These are phyloP conservation scores for Microthyrium microscopicum DNA, from an alignment of 2,329 filamentous ascomycete genomes.

Conservation along the genomic window DNA sequence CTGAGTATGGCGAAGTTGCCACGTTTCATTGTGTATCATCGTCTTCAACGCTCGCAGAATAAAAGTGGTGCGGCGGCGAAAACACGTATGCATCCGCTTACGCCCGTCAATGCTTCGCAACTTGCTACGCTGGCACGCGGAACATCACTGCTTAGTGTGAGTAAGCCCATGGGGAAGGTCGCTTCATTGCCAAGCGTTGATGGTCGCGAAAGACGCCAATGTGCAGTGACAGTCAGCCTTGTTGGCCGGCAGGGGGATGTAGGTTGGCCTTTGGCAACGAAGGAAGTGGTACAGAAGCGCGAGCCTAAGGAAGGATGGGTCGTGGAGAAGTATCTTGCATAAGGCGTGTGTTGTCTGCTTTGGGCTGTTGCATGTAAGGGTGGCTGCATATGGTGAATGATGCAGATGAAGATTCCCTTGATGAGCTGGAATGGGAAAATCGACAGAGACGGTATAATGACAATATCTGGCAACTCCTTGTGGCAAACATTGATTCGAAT, in stretches of 20 bases:
- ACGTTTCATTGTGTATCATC: constrained; percentile 72
- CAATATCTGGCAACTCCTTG: no score
- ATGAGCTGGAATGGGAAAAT: no score
- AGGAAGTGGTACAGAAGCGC: constrained; percentile 67
- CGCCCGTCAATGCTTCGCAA: constrained; percentile 58
- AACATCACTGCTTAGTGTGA: constrained; percentile 45
- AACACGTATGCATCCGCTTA: constrained; percentile 78
- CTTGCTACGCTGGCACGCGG: constrained; percentile 65
- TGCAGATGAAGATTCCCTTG: no score
- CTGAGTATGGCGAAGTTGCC: constrained; percentile 57
- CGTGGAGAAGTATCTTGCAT: constrained; percentile 36
- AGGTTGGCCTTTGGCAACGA: constrained; percentile 75
- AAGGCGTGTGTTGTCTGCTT: no score
- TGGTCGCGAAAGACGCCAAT: constrained; percentile 45
- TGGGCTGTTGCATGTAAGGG: no score
- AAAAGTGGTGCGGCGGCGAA: constrained; percentile 30
- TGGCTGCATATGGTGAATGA: no score
- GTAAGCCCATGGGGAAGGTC: constrained; percentile 7
- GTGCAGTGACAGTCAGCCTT: constrained; percentile 68
- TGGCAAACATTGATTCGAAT: no score
- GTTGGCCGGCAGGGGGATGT: constrained; percentile 50
- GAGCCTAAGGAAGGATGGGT: constrained; percentile 59
- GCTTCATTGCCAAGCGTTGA: constrained; percentile 27
- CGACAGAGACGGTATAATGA: no score
- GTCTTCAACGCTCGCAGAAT: constrained; percentile 55